Evolutionary conservation across 345 rosid species (phyloP).

Genomic region (Eutrema heterophyllum): DNA sequence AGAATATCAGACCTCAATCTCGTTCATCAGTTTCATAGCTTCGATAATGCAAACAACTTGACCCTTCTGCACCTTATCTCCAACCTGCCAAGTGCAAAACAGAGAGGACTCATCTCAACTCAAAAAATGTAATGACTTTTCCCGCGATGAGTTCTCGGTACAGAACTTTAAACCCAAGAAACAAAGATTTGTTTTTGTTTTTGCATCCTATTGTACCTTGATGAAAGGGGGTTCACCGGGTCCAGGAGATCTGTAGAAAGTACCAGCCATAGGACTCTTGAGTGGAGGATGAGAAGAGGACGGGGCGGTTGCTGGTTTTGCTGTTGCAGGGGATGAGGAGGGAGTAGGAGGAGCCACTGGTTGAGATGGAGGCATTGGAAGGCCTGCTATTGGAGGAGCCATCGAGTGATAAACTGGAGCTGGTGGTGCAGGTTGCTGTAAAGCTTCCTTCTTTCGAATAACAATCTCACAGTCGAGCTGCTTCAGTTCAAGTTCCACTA

Average conservation of each 20-base stretch:
- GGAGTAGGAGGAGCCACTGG: slow-evolving; percentile 40
- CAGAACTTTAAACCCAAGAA: background rate
- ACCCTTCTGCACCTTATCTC: slow-evolving; percentile 96
- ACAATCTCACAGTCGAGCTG: slow-evolving; percentile 74
- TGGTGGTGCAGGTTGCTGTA: slow-evolving; percentile 43
- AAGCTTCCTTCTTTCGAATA: slow-evolving; percentile 85
- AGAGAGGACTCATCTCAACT: background rate
- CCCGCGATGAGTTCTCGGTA: background rate
- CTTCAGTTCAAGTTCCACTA: slow-evolving; percentile 78
- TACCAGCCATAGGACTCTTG: slow-evolving; percentile 96
- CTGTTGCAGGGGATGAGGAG: slow-evolving; percentile 34
- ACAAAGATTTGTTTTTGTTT: background rate
- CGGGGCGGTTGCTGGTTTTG: slow-evolving; percentile 41
- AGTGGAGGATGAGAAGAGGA: slow-evolving; percentile 57
- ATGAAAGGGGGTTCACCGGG: slow-evolving; percentile 95
- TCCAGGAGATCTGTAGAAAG: slow-evolving; percentile 75
- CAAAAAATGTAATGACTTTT: background rate
- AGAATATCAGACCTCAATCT: slow-evolving; percentile 65
- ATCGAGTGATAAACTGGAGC: slow-evolving; percentile 34
- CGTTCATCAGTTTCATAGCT: slow-evolving; percentile 99
- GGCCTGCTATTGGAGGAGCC: slow-evolving; percentile 46
- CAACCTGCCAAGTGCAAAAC: slow-evolving; percentile 47
- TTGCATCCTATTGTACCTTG: slow-evolving; percentile 46
- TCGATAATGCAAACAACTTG: slow-evolving; percentile 91
- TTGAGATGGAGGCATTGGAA: slow-evolving; percentile 40